Base-by-base conservation (phyloP, 2,329 filamentous ascomycete species). In the Cordyceps farinosa region DNA sequence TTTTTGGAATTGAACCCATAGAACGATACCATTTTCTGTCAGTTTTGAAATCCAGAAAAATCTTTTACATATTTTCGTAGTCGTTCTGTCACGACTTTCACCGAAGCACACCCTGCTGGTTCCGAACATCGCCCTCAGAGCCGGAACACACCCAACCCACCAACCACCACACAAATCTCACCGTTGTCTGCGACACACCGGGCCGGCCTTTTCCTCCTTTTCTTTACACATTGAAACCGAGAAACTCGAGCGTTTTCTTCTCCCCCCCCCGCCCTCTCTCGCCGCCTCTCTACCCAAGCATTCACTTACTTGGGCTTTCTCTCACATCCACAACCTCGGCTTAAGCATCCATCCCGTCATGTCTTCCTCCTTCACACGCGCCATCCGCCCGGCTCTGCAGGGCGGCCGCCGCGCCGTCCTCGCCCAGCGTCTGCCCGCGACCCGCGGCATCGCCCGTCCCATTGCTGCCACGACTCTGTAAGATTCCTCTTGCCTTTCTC, bases 331-430 rank as follows among this genome's bases (percentile, higher is more conserved):
- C 36, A 29, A 40, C 38, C 57, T 47, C 62, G 32, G 47, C 36
- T 55, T 48, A 38, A 50, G 34, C n/a, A 44, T 29, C 42, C 52
- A 38, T 48, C 45, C 47, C 57, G 65, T 61, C 52, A 82, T 82
- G 76, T 83, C 80, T 63, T 82, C 81, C 32, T 82, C 81, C 30
- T 74, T 85, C 63, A 76, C 80, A 62, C 77, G 82, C 73, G 77
- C 77, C 32, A 68, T 86, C 66, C 79, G 83, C 67, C 84, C 83
- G 64, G 81, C 78, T 38, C 70, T 85, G 65, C 79, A 79, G 66
- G 78, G 77, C 69, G 76, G 80, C 67, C 74, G 77, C 65, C 74
- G 77, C 65, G 71, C 70, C 58, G 71, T 70, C 84, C 70, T 77
- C 55, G 69, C 70, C 58, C 71, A 71, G 66, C 69, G 71, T 54